Percentiles rank a stretch among this genome's conserved stretches.
Conservation (phyloP, 140 eudicot genomes). For the Cichorium intybus region DNA sequence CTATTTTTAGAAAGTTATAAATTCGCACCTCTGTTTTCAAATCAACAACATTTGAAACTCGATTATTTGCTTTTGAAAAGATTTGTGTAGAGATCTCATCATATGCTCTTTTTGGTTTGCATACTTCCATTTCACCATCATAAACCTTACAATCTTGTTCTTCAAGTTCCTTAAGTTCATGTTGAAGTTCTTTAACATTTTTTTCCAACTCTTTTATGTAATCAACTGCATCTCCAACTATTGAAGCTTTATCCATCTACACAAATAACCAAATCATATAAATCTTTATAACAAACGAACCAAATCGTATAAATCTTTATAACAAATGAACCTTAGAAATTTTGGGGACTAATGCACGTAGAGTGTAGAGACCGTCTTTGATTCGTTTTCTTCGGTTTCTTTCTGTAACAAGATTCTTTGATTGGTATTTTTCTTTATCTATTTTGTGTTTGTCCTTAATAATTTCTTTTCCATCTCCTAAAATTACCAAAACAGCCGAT, state of each 20-base stretch:
- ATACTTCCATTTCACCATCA: slow-evolving; percentile 17
- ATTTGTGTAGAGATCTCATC: not conserved
- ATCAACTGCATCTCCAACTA: slow-evolving; percentile 64
- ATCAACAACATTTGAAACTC: not conserved
- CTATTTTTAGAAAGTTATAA: not conserved
- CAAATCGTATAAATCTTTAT: not conserved
- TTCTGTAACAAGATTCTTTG: slow-evolving; percentile 74
- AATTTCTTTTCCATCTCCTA: slow-evolving; percentile 14
- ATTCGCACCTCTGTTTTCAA: slow-evolving; percentile 31
- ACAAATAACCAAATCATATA: not conserved
- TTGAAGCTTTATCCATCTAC: slow-evolving; percentile 72
- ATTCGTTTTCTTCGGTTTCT: slow-evolving; percentile 71
- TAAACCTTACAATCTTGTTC: slow-evolving; percentile 27
- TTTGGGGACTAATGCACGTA: slow-evolving; percentile 81
- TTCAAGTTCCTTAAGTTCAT: slow-evolving; percentile 42
- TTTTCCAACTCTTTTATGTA: slow-evolving; percentile 59
- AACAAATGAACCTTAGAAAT: slow-evolving; percentile 58
- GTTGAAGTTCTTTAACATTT: slow-evolving; percentile 29
- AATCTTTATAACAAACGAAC: not conserved
- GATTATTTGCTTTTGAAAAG: not conserved
- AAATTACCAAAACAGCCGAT: not conserved
- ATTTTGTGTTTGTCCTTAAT: slow-evolving; percentile 27
- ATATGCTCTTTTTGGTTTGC: slow-evolving; percentile 14
- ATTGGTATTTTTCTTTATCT: slow-evolving; percentile 34
- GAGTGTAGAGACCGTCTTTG: slow-evolving; percentile 47